Percentiles rank a stretch among this genome's conserved stretches.
Conservation (phyloP, 768 basidiomycete species). For the Scleroderma bovista region DNA sequence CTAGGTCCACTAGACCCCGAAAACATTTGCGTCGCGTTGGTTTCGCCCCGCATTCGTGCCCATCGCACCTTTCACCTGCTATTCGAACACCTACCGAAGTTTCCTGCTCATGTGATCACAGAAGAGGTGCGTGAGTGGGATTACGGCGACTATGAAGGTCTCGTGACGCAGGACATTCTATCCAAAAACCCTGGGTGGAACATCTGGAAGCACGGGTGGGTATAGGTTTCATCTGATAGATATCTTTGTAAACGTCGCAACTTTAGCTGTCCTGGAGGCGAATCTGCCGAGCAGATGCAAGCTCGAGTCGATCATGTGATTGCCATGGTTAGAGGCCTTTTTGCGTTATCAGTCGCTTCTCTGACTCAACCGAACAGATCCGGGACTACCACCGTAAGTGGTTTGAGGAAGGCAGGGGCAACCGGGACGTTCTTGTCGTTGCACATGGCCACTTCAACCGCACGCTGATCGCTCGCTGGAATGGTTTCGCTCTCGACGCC, state of each 20-base stretch:
- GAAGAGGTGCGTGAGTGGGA: constrained; percentile 84
- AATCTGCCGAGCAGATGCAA: constrained; percentile 76
- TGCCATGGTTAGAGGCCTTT: constrained; percentile 44
- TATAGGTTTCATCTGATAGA: neutral
- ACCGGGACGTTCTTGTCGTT: constrained; percentile 81
- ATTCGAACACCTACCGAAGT: constrained; percentile 45
- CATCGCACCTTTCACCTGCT: constrained; percentile 81
- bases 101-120: constrained; percentile 51
- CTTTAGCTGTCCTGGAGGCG: constrained; percentile 79
- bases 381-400: constrained; percentile 68
- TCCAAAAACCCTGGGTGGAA: constrained; percentile 55
- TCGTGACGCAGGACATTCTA: constrained; percentile 73
- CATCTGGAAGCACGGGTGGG: constrained; percentile 85
- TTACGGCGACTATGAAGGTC: constrained; percentile 88
- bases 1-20: constrained; percentile 73
- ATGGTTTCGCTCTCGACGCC: constrained; percentile 54
- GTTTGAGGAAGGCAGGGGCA: constrained; percentile 57
- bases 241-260: constrained; percentile 6
- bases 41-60: constrained; percentile 87
- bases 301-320: constrained; percentile 74
- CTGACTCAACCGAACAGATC: constrained; percentile 39
- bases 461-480: constrained; percentile 78
- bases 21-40: constrained; percentile 66
- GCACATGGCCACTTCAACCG: constrained; percentile 85
- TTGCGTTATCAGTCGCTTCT: neutral